These are phyloP conservation scores for Cryptococcus neoformans DNA, from an alignment of 1,284 basidiomycete species.

Conservation along the genomic window DNA sequence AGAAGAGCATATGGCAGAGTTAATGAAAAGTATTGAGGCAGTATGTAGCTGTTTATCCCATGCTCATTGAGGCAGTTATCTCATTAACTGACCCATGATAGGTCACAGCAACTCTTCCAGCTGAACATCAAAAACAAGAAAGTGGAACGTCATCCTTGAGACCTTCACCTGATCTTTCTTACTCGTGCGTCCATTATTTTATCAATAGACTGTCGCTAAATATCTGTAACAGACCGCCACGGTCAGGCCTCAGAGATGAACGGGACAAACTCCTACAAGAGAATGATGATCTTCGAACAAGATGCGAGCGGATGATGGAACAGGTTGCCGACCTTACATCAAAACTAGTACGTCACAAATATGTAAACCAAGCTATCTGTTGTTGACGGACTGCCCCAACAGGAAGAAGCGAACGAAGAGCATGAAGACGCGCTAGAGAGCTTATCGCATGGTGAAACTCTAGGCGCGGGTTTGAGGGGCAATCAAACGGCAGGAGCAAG, in stretches of 20 bases:
- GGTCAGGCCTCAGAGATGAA: constrained; percentile 26
- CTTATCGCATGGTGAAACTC: constrained; percentile 48
- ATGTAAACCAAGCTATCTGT: neutral
- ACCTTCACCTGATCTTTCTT: constrained; percentile 7
- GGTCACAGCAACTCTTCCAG: constrained; percentile 38
- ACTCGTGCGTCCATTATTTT: constrained; percentile 6
- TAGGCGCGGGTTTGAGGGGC: constrained; percentile 57
- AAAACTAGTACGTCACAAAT: constrained; percentile 21
- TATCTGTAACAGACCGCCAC: constrained; percentile 12
- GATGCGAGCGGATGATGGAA: constrained; percentile 34
- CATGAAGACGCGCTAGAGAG: constrained; percentile 22
- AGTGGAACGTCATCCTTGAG: constrained; percentile 9
- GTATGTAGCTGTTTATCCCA: constrained; percentile 19
- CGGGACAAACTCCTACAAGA: constrained; percentile 38
- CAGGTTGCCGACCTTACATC: constrained; percentile 40
- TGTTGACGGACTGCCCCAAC: neutral
- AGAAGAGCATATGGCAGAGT: constrained; percentile 40
- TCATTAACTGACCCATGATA: constrained; percentile 3
- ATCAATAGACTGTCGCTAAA: neutral
- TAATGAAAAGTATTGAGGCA: constrained; percentile 47
- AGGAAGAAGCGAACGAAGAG: constrained; percentile 29
- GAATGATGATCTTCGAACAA: constrained; percentile 37
- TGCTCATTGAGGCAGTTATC: neutral
- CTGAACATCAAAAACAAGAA: constrained; percentile 8
- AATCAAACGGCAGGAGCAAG: constrained; percentile 18